Evolutionary conservation across 2,329 filamentous ascomycete species (phyloP), one percentile per base, ranked within the genome.

Genomic region (Alternaria solani): DNA sequence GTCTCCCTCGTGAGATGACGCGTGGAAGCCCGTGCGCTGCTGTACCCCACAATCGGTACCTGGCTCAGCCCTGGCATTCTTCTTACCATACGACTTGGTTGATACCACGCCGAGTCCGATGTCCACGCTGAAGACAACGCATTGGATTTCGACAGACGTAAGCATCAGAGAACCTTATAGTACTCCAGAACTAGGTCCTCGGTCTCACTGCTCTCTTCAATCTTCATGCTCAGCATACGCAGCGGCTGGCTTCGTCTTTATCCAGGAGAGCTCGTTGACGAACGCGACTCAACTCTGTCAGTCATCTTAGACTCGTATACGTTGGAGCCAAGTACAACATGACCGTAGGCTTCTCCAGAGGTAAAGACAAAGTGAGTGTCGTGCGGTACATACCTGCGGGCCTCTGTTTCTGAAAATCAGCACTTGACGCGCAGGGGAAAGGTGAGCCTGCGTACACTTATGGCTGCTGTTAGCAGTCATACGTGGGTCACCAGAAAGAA

Each of bases 21-120:
- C 57, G 39, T 49, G 51, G 57, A 51, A 34, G 59, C 46, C 59
- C 61, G 63, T 67, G 64, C 63, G 38, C 34, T 53, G 6, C 12
- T 16, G 20, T 63, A 59, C 65, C 61, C 61, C 64, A 57, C 57
- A 56, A 18, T 41, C 26, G 9, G 18, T 41, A 23, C 11, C 18
- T 41, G 18, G 18, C 18, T 39, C 12, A 39, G 38, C 18, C 38
- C 8, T 23, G 20, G 38, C 12, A 23, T 36, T 12, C 16, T 38
- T 38, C n/a, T 7, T 18, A 8, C 9, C 8, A 20, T 18, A 18
- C 20, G 8, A 12, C 7, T 20, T 23, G 38, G n/a, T 6, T 14
- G 18, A 7, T 48, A 30, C 4, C 20, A 36, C 16, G 9, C 12
- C 30, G 11, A 7, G 12, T 12, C 18, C 12, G 11, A 34, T 3